These are phyloP conservation scores for Hypoxylon sp. DNA, from an alignment of 2,329 filamentous ascomycete species.

Conservation along the genomic window DNA sequence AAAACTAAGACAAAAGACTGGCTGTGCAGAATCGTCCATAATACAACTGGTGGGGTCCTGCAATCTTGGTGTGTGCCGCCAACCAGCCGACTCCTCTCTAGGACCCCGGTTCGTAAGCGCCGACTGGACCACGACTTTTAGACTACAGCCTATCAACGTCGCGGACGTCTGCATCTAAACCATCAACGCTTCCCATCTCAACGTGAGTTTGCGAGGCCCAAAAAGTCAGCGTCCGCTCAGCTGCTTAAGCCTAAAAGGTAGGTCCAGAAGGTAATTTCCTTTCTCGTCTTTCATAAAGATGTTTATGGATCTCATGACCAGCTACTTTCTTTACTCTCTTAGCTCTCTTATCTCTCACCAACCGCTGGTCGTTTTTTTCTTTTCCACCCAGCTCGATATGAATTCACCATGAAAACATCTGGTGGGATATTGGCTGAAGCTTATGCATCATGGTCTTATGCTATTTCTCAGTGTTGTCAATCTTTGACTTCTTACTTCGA, in stretches of 20 bases:
- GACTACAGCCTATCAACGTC: slow-evolving; percentile 62
- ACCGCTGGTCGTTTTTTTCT: slow-evolving; percentile 53
- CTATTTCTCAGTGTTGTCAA: slow-evolving; percentile 63
- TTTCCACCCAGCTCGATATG: slow-evolving; percentile 50
- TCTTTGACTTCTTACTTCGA: slow-evolving; percentile 58
- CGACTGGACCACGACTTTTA: slow-evolving; percentile 61
- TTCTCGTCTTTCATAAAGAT: slow-evolving; percentile 50
- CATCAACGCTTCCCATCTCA: slow-evolving; percentile 54
- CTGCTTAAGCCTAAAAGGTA: slow-evolving; percentile 54
- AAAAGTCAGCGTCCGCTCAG: slow-evolving; percentile 52
- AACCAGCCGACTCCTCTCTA: slow-evolving; percentile 60
- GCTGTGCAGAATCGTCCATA: slow-evolving; percentile 60
- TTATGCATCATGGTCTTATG: slow-evolving; percentile 64
- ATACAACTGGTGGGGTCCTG: slow-evolving; percentile 60
- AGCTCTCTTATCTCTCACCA: slow-evolving; percentile 47
- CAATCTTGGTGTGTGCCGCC: slow-evolving; percentile 61
- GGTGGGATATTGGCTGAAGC: slow-evolving; percentile 61
- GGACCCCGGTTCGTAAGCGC: slow-evolving; percentile 64
- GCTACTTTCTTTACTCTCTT: slow-evolving; percentile 40
- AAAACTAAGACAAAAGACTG: slow-evolving; percentile 66
- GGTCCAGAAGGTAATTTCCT: slow-evolving; percentile 48
- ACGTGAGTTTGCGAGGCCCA: slow-evolving; percentile 48
- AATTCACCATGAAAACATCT: slow-evolving; percentile 59
- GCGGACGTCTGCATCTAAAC: slow-evolving; percentile 54
- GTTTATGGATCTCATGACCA: slow-evolving; percentile 48